Evolutionary conservation across 148 eudicot species (phyloP).

Genomic region (Vaccinium corymbosum): DNA sequence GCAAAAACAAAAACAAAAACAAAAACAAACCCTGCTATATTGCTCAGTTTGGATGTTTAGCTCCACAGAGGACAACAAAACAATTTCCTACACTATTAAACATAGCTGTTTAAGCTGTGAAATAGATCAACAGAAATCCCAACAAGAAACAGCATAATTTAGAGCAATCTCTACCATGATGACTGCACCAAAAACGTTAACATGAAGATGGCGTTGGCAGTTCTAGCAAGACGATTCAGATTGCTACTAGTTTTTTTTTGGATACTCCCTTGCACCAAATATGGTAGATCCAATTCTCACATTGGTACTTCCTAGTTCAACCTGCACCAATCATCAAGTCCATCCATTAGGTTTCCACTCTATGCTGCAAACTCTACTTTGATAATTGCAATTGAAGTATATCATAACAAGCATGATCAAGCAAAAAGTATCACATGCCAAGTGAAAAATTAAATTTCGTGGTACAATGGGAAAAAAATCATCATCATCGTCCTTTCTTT

Average conservation of each 20-base stretch:
- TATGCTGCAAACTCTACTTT: neutral
- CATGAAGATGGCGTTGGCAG: neutral
- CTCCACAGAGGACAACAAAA: neutral
- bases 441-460: neutral
- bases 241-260: conserved; percentile 35
- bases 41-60: neutral
- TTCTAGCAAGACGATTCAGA: neutral
- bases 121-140: neutral
- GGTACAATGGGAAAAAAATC: neutral
- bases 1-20: too few relatives aligned
- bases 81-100: neutral
- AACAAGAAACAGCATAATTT: neutral
- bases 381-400: neutral
- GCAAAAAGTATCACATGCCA: neutral
- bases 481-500: neutral
- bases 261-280: conserved; percentile 91
- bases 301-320: conserved; percentile 93
- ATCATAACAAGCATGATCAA: neutral
- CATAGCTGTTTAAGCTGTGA: neutral
- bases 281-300: conserved; percentile 91
- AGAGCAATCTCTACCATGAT: neutral
- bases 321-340: conserved; percentile 43
- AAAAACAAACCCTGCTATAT: neutral
- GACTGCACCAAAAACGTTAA: neutral
- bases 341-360: neutral